Evolutionary conservation across 1,139 yeast species (phyloP).

Genomic region (Yarrowia galli): DNA sequence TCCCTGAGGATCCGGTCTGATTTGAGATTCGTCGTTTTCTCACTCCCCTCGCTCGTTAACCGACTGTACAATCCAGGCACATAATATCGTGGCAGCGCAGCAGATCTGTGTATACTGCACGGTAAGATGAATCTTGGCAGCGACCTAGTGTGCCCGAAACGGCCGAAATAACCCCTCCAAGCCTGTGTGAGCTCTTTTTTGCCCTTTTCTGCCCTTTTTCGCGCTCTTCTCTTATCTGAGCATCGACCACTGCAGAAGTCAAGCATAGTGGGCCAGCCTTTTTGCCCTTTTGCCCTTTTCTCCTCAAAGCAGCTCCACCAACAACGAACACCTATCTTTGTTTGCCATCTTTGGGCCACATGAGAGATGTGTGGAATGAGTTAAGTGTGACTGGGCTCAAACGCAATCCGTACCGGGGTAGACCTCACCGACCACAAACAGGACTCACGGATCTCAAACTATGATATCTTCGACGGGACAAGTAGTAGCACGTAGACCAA

Average conservation of each 20-base stretch:
- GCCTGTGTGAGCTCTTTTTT: no score
- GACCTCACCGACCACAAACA: no score
- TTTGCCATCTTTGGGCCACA: not conserved
- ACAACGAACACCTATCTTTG: conserved; percentile 1
- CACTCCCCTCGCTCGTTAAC: no score
- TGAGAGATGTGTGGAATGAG: conserved; percentile 24
- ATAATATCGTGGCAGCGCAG: not conserved
- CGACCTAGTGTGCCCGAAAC: not conserved
- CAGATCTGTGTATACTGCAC: conserved; percentile 3
- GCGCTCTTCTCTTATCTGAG: not conserved
- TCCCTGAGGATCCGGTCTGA: no score
- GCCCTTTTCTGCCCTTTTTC: no score
- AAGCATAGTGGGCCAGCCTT: conserved; percentile 10
- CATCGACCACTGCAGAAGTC: conserved; percentile 1
- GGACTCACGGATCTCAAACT: conserved; percentile 12
- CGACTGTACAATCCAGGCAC: not conserved
- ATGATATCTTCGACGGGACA: conserved; percentile 6
- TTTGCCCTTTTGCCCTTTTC: no score
- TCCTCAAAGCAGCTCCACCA: not conserved
- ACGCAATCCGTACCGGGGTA: not conserved
- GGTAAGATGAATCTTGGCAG: conserved; percentile 5
- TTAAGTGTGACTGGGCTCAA: not conserved
- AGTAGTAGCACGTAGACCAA: no score
- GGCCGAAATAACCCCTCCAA: not conserved
- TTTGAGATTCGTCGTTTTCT: no score